These are phyloP conservation scores for Coemansia interrupta DNA, from an alignment of 192 early-diverging fungal genomes.

Conservation along the genomic window DNA sequence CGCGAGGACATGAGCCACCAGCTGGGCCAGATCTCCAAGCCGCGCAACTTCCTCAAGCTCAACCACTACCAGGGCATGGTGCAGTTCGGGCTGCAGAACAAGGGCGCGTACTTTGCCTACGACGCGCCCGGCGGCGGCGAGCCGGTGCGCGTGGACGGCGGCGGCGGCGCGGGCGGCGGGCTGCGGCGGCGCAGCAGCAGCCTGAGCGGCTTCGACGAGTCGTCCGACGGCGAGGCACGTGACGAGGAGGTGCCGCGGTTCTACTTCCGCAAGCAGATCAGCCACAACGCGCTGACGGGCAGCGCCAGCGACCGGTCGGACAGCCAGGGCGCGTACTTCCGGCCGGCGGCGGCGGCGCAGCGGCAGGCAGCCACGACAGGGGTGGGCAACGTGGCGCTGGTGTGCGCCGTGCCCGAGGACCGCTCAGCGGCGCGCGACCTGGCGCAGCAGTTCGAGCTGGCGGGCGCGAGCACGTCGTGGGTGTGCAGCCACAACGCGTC, in stretches of 20 bases:
- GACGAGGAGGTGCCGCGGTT: constrained; percentile 45
- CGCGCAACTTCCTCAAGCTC: constrained; percentile 27
- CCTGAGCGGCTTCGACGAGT: constrained; percentile 16
- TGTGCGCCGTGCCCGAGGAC: constrained; percentile 17
- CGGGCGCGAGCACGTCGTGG: constrained; percentile 14
- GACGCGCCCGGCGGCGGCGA: constrained; percentile 6
- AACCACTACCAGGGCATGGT: constrained; percentile 37
- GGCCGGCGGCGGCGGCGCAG: constrained; percentile 1
- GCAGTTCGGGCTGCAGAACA: constrained; percentile 35
- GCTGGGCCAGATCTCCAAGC: constrained; percentile 38
- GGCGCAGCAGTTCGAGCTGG: constrained; percentile 34
- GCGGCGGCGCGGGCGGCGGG: neutral
- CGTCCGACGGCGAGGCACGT: constrained; percentile 22
- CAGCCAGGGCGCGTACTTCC: constrained; percentile 13
- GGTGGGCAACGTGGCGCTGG: constrained; percentile 39
- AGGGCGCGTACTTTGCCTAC: constrained; percentile 23
- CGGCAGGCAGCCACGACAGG: constrained; percentile 17
- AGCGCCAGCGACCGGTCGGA: constrained; percentile 8
- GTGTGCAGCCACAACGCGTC: constrained; percentile 41
- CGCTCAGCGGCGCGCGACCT: constrained; percentile 21
- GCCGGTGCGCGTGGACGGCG: neutral
- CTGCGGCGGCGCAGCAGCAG: constrained; percentile 4
- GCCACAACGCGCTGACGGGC: constrained; percentile 4
- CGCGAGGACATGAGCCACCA: constrained; percentile 43
- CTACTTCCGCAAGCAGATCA: constrained; percentile 37